These are phyloP conservation scores for Pleurotus eryngii DNA, from an alignment of 768 basidiomycete genomes.

Conservation along the genomic window DNA sequence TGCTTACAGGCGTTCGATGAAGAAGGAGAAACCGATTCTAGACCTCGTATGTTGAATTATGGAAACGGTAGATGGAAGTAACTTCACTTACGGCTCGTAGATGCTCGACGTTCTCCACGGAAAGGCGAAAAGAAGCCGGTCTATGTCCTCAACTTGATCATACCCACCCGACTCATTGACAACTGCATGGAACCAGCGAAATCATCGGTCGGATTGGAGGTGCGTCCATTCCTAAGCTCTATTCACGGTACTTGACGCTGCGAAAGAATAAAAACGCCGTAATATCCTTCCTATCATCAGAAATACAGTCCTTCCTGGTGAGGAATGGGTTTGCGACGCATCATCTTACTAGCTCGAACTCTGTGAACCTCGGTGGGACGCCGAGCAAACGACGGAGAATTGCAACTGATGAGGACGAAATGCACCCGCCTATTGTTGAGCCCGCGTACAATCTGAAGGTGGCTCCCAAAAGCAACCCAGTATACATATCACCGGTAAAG, in stretches of 20 bases:
- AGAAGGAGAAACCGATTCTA: conserved; percentile 47
- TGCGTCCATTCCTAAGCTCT: conserved; percentile 25
- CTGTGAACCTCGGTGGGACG: conserved; percentile 24
- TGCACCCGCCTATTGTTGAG: neutral
- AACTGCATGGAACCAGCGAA: conserved; percentile 82
- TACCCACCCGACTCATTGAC: conserved; percentile 69
- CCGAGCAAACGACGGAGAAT: conserved; percentile 54
- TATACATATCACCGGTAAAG: conserved; percentile 10
- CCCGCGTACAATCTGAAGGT: neutral
- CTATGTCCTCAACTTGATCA: conserved; percentile 74
- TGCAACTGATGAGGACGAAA: conserved; percentile 5
- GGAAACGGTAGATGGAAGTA: neutral
- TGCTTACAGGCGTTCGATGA: conserved; percentile 66
- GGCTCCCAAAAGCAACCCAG: neutral
- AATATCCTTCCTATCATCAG: conserved; percentile 50
- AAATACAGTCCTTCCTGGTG: conserved; percentile 59
- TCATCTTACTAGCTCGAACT: conserved; percentile 15
- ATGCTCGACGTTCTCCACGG: conserved; percentile 65
- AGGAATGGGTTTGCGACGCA: conserved; percentile 54
- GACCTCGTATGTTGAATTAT: conserved; percentile 32
- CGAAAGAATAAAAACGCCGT: conserved; percentile 59
- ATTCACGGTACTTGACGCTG: conserved; percentile 7
- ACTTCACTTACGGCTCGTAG: conserved; percentile 32
- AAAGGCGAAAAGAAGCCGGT: conserved; percentile 78
- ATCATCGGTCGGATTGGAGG: conserved; percentile 61